Percentiles rank a stretch among this genome's conserved stretches.
Conservation (phyloP, 805 yeast species). For the Saturnispora diversa region DNA sequence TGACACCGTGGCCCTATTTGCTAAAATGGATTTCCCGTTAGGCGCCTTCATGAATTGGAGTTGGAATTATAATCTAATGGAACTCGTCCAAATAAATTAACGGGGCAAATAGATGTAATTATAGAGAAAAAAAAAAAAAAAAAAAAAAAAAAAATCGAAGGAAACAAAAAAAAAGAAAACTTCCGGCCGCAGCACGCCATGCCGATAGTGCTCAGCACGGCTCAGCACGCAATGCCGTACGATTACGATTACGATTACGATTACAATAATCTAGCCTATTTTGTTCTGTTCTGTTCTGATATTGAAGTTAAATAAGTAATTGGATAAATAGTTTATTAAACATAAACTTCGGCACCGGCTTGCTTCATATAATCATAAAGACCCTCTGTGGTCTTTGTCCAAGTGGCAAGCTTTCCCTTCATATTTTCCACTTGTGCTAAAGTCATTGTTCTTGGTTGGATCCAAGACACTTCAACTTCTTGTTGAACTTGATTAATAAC, state of each 20-base stretch:
- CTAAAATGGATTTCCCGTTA: conserved; percentile 67
- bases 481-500: conserved; percentile 79
- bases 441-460: conserved; percentile 91
- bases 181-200: too few species aligned
- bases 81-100: too few species aligned
- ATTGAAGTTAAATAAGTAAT: not conserved
- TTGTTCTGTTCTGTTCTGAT: not conserved
- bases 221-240: too few species aligned
- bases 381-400: conserved; percentile 70
- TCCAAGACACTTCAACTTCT: conserved; percentile 80
- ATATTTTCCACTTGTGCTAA: conserved; percentile 68
- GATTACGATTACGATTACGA: too few species aligned
- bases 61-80: too few species aligned
- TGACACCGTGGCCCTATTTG: conserved; percentile 86
- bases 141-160: too few species aligned
- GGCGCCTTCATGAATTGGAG: conserved; percentile 91
- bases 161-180: too few species aligned
- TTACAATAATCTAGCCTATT: too few species aligned
- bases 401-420: conserved; percentile 60
- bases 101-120: too few species aligned
- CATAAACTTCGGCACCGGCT: conserved; percentile 61
- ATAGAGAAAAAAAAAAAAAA: too few species aligned
- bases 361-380: conserved; percentile 54
- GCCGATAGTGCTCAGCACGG: too few species aligned
- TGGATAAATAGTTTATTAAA: conserved; percentile 16